Conservation (phyloP, 257 asterid genomes). For the Mentha longifolia region DNA sequence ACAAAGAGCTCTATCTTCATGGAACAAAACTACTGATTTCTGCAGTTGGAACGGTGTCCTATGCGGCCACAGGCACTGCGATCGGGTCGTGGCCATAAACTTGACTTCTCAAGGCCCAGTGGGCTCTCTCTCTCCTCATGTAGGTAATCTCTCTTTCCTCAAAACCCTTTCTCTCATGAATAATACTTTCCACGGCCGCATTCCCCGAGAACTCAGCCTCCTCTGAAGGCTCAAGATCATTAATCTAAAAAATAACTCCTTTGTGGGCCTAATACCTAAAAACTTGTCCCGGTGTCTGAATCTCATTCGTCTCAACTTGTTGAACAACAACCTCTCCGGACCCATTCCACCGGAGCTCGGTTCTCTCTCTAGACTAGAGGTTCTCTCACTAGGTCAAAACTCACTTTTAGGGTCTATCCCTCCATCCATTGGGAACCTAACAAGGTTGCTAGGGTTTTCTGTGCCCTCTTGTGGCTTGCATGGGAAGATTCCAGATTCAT, state of each 20-base stretch:
- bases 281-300: neutral
- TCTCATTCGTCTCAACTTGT: neutral
- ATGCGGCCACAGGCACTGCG: constrained; percentile 3
- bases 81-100: constrained; percentile 7
- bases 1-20: neutral
- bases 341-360: neutral
- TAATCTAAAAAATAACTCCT: neutral
- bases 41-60: constrained; percentile 19
- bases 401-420: neutral
- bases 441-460: neutral
- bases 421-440: constrained; percentile 8
- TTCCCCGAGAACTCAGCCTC: neutral
- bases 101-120: constrained; percentile 6
- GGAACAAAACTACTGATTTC: constrained; percentile 3
- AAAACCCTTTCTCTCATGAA: neutral
- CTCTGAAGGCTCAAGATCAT: neutral
- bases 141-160: constrained; percentile 15
- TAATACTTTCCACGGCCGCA: constrained; percentile 13
- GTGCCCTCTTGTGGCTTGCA: neutral
- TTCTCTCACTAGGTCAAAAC: neutral
- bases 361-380: neutral
- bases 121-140: constrained; percentile 7
- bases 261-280: neutral
- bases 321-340: constrained; percentile 9
- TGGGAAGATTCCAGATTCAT: constrained; percentile 11